Evolutionary conservation across 768 basidiomycete species (phyloP), one percentile per base, ranked within the genome.

Genomic region (Boletus reticuloceps): DNA sequence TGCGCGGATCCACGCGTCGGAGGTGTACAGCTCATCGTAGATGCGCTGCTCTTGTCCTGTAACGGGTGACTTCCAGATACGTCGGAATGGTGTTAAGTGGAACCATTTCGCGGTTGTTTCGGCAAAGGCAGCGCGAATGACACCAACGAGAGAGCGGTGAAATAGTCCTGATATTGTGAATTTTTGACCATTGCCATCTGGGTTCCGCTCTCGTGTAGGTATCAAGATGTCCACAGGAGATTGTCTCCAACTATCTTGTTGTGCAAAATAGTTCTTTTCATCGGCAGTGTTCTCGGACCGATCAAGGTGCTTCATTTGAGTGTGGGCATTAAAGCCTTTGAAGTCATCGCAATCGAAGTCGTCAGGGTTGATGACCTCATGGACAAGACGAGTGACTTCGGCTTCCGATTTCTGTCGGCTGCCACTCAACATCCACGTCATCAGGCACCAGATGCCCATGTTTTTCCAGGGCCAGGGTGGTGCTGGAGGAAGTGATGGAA

Each of bases 141-240:
- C 51, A 0, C 41, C 47, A 3, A 54, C 62, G 2, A 74, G 48
- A 0, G 58, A 59, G 0, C 64, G 52, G 47, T 68, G 64, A 6
- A 59, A 56, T 3, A 76, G 55, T 1, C 70, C 73, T 17, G 69
- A 63, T 1, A 75, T 52, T 0, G 27, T 22, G 50, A 72, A 71
- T 0, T 17, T 27, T 7, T 59, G 17, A 1, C 65, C 58, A 10
- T 63, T 62, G 2, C 65, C 55, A 16, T 13, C 25, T 0, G 43
- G 19, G 27, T 59, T 51, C 1, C 12, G 31, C 20, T 56, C 51
- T 8, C 67, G 60, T 3, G 71, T 74, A 0, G 74, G 75, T 5
- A 76, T 62, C 0, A 52, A 42, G 34, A 75, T 72, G 2, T 55
- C 12, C 3, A 73, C 51, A 0, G 51, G 14, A 1, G 63, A 42